Base-by-base conservation (phyloP, 1,139 yeast species). In the Meyerozyma sp. region DNA sequence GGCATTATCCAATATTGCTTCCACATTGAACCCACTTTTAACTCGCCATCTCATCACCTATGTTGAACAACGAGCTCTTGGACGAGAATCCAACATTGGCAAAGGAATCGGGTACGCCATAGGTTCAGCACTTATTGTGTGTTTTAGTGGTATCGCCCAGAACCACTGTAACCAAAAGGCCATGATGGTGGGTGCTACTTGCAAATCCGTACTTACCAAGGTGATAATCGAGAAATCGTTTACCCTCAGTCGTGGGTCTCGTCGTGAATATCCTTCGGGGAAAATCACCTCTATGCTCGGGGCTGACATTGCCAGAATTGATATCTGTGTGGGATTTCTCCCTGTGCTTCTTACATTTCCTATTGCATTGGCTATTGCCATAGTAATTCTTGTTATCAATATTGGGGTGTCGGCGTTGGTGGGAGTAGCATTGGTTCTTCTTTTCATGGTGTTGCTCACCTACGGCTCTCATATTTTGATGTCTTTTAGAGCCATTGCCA, bases 201-300 rank as follows among this genome's bases (percentile, higher is more conserved):
- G 77, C 25, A 81, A 84, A 56, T 78, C 87, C 1, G 76, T 84
- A 1, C 61, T 87, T 40, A 81, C 84, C 2, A 82, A 83, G 47
- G 82, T 86, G 1, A 63, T 87, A 10, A 66, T 86, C 46, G 75
- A 76, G 46, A 89, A 89, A 59, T 75, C 91, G 13, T 75, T 86
- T 50, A 70, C 62, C 42, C 73, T 89, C 9, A 76, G 79, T 49
- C 76, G 81, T n/a, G 70, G 71, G 46, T 76, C 93, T 2, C 74
- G 77, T 44, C 77, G 77, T 52, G 66, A 71, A 45, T 86, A 65
- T 57, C 79, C 94, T 0, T 70, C 78, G 21, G 86, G 94, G 46
- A 78, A 75, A 49, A 73, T 89, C 45, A 85, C 95, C 2, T 81
- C 72, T 10, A 63, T 67, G 59, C 57, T 67, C 52, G 66, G 70